Percentiles rank a stretch among this genome's conserved stretches.
Evolutionary conservation across 306 rosid species (phyloP).

Genomic region (Cotoneaster glaucophyllus): DNA sequence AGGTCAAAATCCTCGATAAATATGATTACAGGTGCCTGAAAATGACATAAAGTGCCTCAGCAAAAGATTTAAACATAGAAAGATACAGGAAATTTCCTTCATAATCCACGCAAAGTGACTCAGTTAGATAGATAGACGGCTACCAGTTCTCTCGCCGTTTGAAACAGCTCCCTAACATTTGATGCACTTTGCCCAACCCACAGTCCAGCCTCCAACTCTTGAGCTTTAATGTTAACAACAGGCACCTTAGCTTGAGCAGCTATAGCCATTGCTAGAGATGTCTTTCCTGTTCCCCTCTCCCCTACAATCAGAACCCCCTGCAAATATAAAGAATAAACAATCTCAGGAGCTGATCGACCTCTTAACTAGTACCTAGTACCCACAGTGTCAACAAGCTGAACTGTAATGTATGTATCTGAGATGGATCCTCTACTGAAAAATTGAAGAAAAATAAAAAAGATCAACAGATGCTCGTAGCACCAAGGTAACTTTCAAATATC

Average conservation of each 20-base stretch:
- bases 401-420: background rate
- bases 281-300: conserved; percentile 97
- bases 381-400: background rate
- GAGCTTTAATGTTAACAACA: conserved; percentile 80
- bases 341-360: conserved; percentile 16
- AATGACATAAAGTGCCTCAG: conserved; percentile 26
- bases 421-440: background rate
- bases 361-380: background rate
- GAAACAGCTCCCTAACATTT: conserved; percentile 91
- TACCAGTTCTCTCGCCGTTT: conserved; percentile 97
- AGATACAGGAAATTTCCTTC: background rate
- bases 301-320: conserved; percentile 98
- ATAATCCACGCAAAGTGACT: background rate
- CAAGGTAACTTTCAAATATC: background rate
- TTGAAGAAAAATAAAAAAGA: background rate
- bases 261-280: conserved; percentile 93
- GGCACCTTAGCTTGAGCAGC: conserved; percentile 99
- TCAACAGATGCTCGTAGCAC: background rate
- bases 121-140: background rate
- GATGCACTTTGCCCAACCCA: conserved; percentile 99
- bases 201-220: conserved; percentile 89
- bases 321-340: conserved; percentile 25
- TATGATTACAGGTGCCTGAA: conserved; percentile 92
- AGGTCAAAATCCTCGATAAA: conserved; percentile 97
- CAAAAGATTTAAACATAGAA: conserved; percentile 14